Percentiles rank a stretch among this genome's conserved stretches.
Evolutionary conservation across 2,329 filamentous ascomycete species (phyloP).

Genomic region (Colletotrichum noveboracense): DNA sequence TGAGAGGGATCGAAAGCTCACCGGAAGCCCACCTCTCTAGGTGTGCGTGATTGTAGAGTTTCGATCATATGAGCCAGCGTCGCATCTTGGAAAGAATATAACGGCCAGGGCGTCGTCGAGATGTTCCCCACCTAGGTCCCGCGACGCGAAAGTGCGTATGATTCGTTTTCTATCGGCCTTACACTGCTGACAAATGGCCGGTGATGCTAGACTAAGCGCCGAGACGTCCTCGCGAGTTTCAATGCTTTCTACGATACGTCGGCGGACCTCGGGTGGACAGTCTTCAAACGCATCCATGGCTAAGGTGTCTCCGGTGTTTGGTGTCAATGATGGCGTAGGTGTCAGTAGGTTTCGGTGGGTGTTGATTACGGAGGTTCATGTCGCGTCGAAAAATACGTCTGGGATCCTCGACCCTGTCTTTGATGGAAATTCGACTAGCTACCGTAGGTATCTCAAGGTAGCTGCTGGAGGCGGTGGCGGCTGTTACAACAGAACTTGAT

Average conservation of each 20-base stretch:
- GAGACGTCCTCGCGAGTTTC: not conserved
- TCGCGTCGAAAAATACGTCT: not conserved
- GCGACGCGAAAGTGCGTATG: not conserved
- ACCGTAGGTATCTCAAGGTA: not conserved
- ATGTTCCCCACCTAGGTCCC: not conserved
- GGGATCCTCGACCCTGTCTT: not conserved
- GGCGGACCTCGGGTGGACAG: not conserved
- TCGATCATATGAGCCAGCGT: not conserved
- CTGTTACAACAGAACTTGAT: not conserved
- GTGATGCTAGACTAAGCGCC: not conserved
- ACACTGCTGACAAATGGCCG: not conserved
- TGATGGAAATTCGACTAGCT: not conserved
- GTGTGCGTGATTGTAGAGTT: not conserved
- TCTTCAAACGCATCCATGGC: not conserved
- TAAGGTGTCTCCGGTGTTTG: not conserved
- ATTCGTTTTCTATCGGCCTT: not conserved
- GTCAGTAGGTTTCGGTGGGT: not conserved
- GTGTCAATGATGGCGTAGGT: not conserved
- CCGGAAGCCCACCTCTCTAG: not conserved
- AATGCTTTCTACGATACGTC: not conserved
- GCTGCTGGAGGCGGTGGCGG: not conserved
- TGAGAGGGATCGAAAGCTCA: not conserved
- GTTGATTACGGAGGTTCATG: not conserved
- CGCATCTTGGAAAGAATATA: not conserved
- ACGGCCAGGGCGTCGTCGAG: not conserved